A percentile compares a stretch with the other conserved stretches of the same genome.
These are phyloP conservation scores for Orychophragmus violaceus DNA, from an alignment of 345 rosid species.

Conservation along the genomic window DNA sequence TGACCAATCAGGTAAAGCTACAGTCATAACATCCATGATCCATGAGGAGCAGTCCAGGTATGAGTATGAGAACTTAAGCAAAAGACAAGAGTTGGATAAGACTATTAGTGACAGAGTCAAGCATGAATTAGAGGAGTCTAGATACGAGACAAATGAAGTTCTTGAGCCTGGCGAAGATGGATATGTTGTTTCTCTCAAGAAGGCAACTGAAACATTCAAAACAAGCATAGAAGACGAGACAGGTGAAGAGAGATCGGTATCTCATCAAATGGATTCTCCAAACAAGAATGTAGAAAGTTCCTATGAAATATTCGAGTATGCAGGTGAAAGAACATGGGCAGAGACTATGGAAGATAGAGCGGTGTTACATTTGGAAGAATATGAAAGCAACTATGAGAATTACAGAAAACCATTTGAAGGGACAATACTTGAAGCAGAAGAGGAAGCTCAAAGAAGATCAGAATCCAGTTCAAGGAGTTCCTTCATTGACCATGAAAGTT, in stretches of 20 bases:
- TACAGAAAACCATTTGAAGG: not conserved
- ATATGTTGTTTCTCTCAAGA: not conserved
- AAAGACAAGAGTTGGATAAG: slow-evolving; percentile 9
- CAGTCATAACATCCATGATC: not conserved
- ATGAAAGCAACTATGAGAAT: slow-evolving; percentile 23
- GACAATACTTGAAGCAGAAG: not conserved
- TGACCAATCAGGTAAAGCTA: slow-evolving; percentile 7
- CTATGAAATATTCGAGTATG: slow-evolving; percentile 1
- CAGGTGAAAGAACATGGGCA: slow-evolving; percentile 18
- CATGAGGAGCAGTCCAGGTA: slow-evolving; percentile 11
- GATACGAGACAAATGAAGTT: slow-evolving; percentile 1
- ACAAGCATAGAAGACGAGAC: not conserved
- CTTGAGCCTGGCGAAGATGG: slow-evolving; percentile 7
- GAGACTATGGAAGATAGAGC: slow-evolving; percentile 31
- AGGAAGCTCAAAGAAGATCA: slow-evolving; percentile 1
- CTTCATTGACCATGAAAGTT: slow-evolving; percentile 1
- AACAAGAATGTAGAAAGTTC: not conserved
- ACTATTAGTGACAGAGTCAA: not conserved
- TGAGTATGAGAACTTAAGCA: not conserved
- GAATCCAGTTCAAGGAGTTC: slow-evolving; percentile 7
- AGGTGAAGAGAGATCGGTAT: slow-evolving; percentile 1
- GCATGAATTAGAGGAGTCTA: not conserved
- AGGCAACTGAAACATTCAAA: not conserved
- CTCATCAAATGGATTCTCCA: slow-evolving; percentile 3
- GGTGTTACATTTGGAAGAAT: slow-evolving; percentile 29